These are phyloP conservation scores for Bathelium albidoporum DNA, from an alignment of 495 filamentous ascomycete species.

Conservation along the genomic window DNA sequence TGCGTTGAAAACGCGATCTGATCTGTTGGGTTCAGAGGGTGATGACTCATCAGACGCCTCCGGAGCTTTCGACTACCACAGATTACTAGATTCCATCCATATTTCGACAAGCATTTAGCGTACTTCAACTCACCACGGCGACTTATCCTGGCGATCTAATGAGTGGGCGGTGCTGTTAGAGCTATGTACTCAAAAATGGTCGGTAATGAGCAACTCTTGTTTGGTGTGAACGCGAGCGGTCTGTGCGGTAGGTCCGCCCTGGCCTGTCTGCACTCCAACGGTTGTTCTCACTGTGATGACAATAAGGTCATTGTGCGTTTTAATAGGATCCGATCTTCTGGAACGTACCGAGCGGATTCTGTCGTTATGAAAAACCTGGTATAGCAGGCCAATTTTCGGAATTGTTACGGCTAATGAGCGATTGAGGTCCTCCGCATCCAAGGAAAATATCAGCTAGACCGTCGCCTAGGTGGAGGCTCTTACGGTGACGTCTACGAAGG, in stretches of 20 bases:
- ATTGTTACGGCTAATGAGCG: not conserved
- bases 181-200: not conserved
- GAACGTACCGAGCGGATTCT: not conserved
- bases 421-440: conserved; percentile 5
- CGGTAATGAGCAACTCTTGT: not conserved
- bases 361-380: not conserved
- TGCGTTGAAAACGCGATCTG: conserved; percentile 1
- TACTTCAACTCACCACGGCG: not conserved
- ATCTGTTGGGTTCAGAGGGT: not conserved
- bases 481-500: conserved; percentile 26
- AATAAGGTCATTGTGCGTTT: not conserved
- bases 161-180: not conserved
- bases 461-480: conserved; percentile 26
- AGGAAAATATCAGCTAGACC: conserved; percentile 21
- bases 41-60: not conserved
- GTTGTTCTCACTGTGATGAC: not conserved
- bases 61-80: not conserved
- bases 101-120: too few species aligned
- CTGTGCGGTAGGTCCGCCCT: too few species aligned
- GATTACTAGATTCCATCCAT: not conserved
- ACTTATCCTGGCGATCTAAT: not conserved
- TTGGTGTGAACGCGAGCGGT: not conserved
- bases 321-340: not conserved
- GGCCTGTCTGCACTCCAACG: not conserved
- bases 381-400: not conserved